Evolutionary conservation across 2,329 filamentous ascomycete genomes (phyloP), one percentile per base, ranked within the genome.

Genomic region (Dactylonectria macrodidyma): DNA sequence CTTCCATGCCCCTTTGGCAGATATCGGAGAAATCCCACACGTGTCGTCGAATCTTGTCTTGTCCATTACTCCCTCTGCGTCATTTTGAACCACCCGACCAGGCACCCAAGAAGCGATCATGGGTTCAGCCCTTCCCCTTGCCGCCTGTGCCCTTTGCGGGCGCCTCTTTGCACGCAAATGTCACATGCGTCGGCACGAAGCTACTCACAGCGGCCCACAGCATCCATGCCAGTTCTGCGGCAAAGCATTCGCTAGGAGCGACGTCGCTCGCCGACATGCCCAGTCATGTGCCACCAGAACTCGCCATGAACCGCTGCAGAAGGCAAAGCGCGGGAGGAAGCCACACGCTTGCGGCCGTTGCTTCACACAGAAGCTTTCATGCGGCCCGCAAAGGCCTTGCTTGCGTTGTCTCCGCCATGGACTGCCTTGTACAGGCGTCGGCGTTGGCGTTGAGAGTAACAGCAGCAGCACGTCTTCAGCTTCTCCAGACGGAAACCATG

Each of bases 211-310:
- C n/a, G 14, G 19, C 34, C 7, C 51, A 1, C 33, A 30, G 11
- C 33, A 54, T 12, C 33, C 51, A 10, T 54, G 51, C 33, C 51
- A 54, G 14, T 54, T 54, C 33, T 54, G 51, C 51, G 51, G n/a
- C 51, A 54, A 34, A 6, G 12, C n/a, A 10, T 54, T 54, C 22
- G 51, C n/a, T 8, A 30, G 51, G 2, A 54, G 51, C 9, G 51
- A 54, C 7, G 51, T 54, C n/a, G 51, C 51, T 36, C 51, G 51
- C 14, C 51, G 51, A 11, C 51, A 54, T 33, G 51, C 51, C 10
- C 33, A 14, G 51, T 54, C 51, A 8, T 54, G 51, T 11, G 36
- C 33, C 3, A 33, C 33, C 30, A 41, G 36, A 41, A 7, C 11
- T 8, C 30, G 36, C 4, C 33, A 54, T 5, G 51, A 54, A 30